A percentile compares a stretch with the other conserved stretches of the same genome.
Conservation (phyloP, 164 flowering plant species). For the Pachysandra terminalis region DNA sequence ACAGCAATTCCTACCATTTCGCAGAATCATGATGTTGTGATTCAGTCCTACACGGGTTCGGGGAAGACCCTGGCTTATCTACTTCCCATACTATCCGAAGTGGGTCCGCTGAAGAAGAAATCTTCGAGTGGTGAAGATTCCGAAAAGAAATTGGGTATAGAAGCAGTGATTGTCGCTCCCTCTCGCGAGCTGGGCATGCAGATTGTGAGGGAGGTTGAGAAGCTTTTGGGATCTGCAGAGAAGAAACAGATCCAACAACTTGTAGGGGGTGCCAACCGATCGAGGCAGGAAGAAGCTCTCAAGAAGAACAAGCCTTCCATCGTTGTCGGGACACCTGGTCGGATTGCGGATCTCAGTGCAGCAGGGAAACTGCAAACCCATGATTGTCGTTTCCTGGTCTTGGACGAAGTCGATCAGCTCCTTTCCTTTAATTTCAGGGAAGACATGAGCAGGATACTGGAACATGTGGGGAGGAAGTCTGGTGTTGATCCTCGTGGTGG, state of each 20-base stretch:
- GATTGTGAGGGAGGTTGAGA: constrained; percentile 94
- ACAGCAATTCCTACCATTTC: constrained; percentile 79
- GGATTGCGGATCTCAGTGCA: constrained; percentile 91
- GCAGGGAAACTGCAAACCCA: constrained; percentile 92
- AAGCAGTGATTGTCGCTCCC: constrained; percentile 94
- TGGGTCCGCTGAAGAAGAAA: constrained; percentile 57
- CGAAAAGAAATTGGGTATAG: constrained; percentile 47
- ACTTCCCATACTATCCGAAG: constrained; percentile 81
- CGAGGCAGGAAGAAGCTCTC: constrained; percentile 93
- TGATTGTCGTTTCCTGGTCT: constrained; percentile 73
- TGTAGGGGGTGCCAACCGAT: constrained; percentile 91
- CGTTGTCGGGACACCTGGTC: constrained; percentile 95
- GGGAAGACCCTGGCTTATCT: constrained; percentile 95
- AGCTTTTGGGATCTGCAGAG: constrained; percentile 66
- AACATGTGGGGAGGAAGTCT: constrained; percentile 83
- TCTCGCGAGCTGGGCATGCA: constrained; percentile 97
- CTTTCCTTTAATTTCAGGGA: constrained; percentile 89
- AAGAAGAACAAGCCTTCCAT: constrained; percentile 89
- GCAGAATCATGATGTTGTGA: constrained; percentile 72
- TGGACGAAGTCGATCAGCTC: constrained; percentile 94
- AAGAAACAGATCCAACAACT: constrained; percentile 87
- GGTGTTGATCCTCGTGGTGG: constrained; percentile 32
- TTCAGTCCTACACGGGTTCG: constrained; percentile 96
- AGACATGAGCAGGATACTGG: constrained; percentile 87
- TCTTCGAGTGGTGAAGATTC: constrained; percentile 19